Evolutionary conservation across 768 basidiomycete species (phyloP).

Genomic region (Calvatia gigantea): DNA sequence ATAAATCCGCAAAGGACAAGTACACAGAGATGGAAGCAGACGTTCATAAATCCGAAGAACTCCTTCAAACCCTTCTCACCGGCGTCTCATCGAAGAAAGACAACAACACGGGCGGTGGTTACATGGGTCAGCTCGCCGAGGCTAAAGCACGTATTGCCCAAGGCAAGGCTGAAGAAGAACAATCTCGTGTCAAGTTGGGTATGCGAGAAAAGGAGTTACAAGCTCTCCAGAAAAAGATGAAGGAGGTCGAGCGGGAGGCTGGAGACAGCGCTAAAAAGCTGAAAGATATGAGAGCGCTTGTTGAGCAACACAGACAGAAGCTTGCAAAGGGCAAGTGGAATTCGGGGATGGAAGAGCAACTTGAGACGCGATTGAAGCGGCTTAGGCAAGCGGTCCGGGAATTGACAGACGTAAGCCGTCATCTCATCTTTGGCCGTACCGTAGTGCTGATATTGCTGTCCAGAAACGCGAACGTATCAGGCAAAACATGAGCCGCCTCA

Average conservation of each 20-base stretch:
- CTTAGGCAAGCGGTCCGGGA: slow-evolving; percentile 52
- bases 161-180: slow-evolving; percentile 80
- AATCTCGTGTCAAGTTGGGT: slow-evolving; percentile 68
- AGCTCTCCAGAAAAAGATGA: slow-evolving; percentile 73
- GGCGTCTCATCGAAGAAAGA: slow-evolving; percentile 74
- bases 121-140: slow-evolving; percentile 93
- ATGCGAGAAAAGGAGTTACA: slow-evolving; percentile 80
- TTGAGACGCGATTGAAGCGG: slow-evolving; percentile 44
- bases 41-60: slow-evolving; percentile 77
- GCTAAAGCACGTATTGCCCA: slow-evolving; percentile 74
- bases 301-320: slow-evolving; percentile 51
- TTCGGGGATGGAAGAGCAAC: slow-evolving; percentile 63
- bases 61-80: slow-evolving; percentile 92
- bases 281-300: slow-evolving; percentile 50
- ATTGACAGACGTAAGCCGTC: slow-evolving; percentile 60
- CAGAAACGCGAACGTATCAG: slow-evolving; percentile 70
- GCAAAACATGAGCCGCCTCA: slow-evolving; percentile 63
- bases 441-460: not conserved
- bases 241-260: slow-evolving; percentile 82
- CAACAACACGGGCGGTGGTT: slow-evolving; percentile 77
- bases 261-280: slow-evolving; percentile 71
- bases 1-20: slow-evolving; percentile 63
- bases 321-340: slow-evolving; percentile 72
- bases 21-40: slow-evolving; percentile 59
- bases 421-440: not conserved